Conservation (phyloP, 441 rosid genomes). For the Euphorbia schlechtendalii region DNA sequence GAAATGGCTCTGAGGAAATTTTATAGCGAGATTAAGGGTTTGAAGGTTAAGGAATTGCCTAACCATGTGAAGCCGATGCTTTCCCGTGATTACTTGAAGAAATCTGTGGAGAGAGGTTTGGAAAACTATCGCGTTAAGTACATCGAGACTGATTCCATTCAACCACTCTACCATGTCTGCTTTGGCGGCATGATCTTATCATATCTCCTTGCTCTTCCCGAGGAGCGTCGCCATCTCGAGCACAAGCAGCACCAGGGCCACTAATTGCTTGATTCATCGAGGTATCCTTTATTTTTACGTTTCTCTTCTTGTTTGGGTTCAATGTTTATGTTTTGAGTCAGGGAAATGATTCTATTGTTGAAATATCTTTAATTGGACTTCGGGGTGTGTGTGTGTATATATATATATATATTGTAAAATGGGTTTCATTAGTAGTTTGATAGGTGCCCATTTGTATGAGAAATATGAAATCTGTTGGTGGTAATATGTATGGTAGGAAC, state of each 20-base stretch:
- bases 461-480: neutral
- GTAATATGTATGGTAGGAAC: neutral
- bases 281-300: neutral
- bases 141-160: slow-evolving; percentile 71
- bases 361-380: too few relatives aligned
- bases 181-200: slow-evolving; percentile 73
- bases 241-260: slow-evolving; percentile 80
- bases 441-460: neutral
- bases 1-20: slow-evolving; percentile 14
- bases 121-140: slow-evolving; percentile 79
- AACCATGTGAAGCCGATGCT: slow-evolving; percentile 65
- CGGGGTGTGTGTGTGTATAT: too few relatives aligned
- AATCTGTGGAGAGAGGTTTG: slow-evolving; percentile 44
- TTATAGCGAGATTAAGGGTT: slow-evolving; percentile 54
- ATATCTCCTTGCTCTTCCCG: slow-evolving; percentile 85
- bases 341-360: neutral
- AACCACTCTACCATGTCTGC: slow-evolving; percentile 72
- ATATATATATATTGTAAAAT: too few relatives aligned
- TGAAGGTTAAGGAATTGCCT: slow-evolving; percentile 81
- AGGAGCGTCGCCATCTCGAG: slow-evolving; percentile 93
- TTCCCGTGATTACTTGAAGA: slow-evolving; percentile 43
- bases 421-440: too few relatives aligned
- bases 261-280: slow-evolving; percentile 21
- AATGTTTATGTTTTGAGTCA: neutral
- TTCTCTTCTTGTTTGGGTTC: too few relatives aligned